phyloP scores from a whole-genome alignment of 495 filamentous ascomycete genomes.

The Monascus purpureus region DNA sequence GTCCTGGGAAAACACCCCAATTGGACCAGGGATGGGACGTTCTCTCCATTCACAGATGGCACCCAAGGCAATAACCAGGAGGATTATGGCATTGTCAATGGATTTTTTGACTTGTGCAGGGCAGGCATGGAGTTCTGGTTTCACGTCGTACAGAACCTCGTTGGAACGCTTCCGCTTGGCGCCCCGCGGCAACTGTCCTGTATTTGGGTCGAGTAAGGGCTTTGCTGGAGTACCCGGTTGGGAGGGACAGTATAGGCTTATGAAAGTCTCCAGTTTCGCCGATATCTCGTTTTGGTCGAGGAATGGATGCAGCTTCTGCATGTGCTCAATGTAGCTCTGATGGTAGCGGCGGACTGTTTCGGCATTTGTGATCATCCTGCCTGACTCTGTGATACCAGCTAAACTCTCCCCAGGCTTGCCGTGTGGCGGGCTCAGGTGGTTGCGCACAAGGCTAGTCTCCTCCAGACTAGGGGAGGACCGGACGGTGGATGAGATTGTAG shows the following conservation, averaged over 20 bases:
- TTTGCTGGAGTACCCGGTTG: constrained; percentile 7
- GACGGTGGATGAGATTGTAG: constrained; percentile 12
- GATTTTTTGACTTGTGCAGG: not conserved
- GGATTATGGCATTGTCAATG: no score
- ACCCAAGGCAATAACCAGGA: no score
- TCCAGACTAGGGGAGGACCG: constrained; percentile 12
- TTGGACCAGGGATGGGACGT: no score
- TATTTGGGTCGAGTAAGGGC: constrained; percentile 5
- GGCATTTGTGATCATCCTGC: constrained; percentile 49
- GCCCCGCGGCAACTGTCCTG: constrained; percentile 12
- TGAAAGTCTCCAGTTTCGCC: constrained; percentile 39
- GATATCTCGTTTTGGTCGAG: constrained; percentile 41
- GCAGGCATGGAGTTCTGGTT: not conserved
- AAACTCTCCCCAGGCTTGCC: not conserved
- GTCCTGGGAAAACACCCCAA: no score
- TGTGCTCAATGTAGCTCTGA: constrained; percentile 58
- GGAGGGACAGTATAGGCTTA: constrained; percentile 20
- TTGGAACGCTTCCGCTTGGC: constrained; percentile 33
- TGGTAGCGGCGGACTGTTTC: constrained; percentile 49
- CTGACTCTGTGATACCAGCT: constrained; percentile 23
- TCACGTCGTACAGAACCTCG: constrained; percentile 9
- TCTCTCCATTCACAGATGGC: no score
- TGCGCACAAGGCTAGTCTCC: constrained; percentile 11
- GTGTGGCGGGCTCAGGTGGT: constrained; percentile 23
- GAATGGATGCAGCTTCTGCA: constrained; percentile 86